Evolutionary conservation across 176 grass and related monocot genomes (phyloP), one percentile per base, ranked within the genome.

Genomic region (Stipa capillata): DNA sequence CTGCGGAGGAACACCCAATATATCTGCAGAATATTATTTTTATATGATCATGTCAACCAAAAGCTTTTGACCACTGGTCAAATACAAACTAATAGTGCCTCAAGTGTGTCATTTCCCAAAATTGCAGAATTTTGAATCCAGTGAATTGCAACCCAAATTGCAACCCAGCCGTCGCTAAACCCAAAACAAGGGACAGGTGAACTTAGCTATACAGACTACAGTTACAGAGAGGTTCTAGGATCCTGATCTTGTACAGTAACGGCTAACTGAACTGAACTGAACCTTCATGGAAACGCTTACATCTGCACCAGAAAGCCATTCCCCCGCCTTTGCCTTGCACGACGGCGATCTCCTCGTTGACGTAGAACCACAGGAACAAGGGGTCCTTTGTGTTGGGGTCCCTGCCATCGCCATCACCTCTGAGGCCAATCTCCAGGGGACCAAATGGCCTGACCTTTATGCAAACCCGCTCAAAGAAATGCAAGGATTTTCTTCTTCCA

Each of bases 321-420:
- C 93, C 93, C 3, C 93, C 90, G 0, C 93, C 85, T 82, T 87
- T 87, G 37, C 93, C 93, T 82, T 92, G 90, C 0, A 90, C 93
- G 32, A 97, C 87, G n/a, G 93, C 87, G 10, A 97, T 92, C 73
- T 92, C 90, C 73, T 97, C 90, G 20, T 97, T 87, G n/a, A 97
- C 85, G 67, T 92, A 92, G 78, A 97, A 92, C 90, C 93, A 97
- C 24, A 97, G 66, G 53, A 97, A 97, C 62, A 97, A 97, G 0
- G 93, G 90, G 58, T 92, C 90, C 27, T 90, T 97, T 18, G 87
- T 90, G 64, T 69, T 89, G 0, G 93, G 93, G 47, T 97, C 93
- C 65, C 79, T 90, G 17, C 6, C 74, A 47, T 82, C 84, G 2
- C 73, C 40, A 21, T 74, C 40, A 20, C 74, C 53, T 34, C 78